Percentiles rank a stretch among this genome's conserved stretches.
phyloP scores from a whole-genome alignment of 805 yeast species.

The Kodamaea hsintzibuensis region DNA sequence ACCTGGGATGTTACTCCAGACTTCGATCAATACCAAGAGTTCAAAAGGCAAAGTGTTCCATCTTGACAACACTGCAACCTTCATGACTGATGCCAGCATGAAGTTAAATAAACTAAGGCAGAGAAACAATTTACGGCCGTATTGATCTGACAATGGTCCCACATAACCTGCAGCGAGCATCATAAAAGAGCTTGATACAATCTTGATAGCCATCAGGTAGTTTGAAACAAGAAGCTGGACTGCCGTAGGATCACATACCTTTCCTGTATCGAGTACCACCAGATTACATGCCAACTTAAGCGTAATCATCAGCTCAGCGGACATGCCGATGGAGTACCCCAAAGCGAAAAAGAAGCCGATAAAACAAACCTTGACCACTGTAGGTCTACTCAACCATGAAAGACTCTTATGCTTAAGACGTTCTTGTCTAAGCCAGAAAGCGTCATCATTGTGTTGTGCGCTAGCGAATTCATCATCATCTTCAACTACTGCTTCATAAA shows the following conservation, averaged over 20 bases:
- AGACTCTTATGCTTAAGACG: slow-evolving; percentile 25
- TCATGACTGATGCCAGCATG: slow-evolving; percentile 14
- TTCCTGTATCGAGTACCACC: slow-evolving; percentile 12
- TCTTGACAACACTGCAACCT: slow-evolving; percentile 21
- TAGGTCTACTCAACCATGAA: slow-evolving; percentile 63
- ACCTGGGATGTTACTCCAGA: slow-evolving; percentile 60
- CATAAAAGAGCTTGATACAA: slow-evolving; percentile 46
- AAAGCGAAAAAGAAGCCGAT: slow-evolving; percentile 45
- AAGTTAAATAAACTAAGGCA: slow-evolving; percentile 18
- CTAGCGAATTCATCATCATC: slow-evolving; percentile 39
- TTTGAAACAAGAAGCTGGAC: slow-evolving; percentile 46
- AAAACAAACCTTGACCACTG: slow-evolving; percentile 49
- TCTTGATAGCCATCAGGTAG: slow-evolving; percentile 46
- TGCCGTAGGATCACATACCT: slow-evolving; percentile 30
- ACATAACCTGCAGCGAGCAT: slow-evolving; percentile 56
- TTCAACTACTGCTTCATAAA: slow-evolving; percentile 43
- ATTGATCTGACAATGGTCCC: slow-evolving; percentile 38
- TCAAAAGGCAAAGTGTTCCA: slow-evolving; percentile 30
- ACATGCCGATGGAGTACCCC: slow-evolving; percentile 36
- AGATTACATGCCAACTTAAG: slow-evolving; percentile 32
- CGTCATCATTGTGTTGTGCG: slow-evolving; percentile 40
- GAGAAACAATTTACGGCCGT: slow-evolving; percentile 36
- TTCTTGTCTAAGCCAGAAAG: slow-evolving; percentile 43
- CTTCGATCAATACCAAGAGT: slow-evolving; percentile 43
- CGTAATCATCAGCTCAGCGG: slow-evolving; percentile 42